Base-by-base conservation (phyloP, 192 early-diverging fungal genomes). In the Coemansia sp. region DNA sequence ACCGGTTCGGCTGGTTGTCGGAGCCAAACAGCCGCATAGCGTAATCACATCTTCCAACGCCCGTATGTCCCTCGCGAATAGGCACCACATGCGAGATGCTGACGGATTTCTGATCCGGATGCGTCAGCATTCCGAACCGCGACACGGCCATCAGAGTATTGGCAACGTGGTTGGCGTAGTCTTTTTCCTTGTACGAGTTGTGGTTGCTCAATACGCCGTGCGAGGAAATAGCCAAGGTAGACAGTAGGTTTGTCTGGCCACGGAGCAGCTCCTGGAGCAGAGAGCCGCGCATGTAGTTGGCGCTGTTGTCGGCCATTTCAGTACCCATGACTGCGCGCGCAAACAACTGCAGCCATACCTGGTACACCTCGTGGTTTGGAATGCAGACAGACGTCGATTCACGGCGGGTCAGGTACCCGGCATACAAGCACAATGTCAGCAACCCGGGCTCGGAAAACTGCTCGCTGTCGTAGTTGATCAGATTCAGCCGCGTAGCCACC, bases 131-230 rank as follows among this genome's bases (percentile, higher is more conserved):
- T 51, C 78, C 73, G 32, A 71, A 68, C 2, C 68, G 68, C 7
- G 66, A 66, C n/a, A 74, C 72, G 20, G 68, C 73, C 65, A 74
- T 58, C 38, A 75, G 41, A 1, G 78, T 68, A 33, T 71, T 71
- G 56, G 78, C 72, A 17, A 80, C 56, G 36, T 74, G 73, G 70
- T 80, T 80, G 59, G 78, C 69, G 41, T 80, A 80, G 56, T 80
- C 78, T 11, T 61, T 68, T 48, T 80, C 72, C 1, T 32, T 12
- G 34, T 67, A 80, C 28, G 55, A 55, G 62, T 74, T 72, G 63
- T 80, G 78, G 70, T 75, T 80, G 61, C 72, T 80, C 15, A 80
- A 58, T 28, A 75, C 72, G 0, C 69, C 66, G n/a, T 74, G 78
- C 22, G 72, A 71, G 7, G 68, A 71, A 7, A 52, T 71, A 8